Conservation (phyloP, 2,329 filamentous ascomycete genomes). For the Neopestalotiopsis sp. region DNA sequence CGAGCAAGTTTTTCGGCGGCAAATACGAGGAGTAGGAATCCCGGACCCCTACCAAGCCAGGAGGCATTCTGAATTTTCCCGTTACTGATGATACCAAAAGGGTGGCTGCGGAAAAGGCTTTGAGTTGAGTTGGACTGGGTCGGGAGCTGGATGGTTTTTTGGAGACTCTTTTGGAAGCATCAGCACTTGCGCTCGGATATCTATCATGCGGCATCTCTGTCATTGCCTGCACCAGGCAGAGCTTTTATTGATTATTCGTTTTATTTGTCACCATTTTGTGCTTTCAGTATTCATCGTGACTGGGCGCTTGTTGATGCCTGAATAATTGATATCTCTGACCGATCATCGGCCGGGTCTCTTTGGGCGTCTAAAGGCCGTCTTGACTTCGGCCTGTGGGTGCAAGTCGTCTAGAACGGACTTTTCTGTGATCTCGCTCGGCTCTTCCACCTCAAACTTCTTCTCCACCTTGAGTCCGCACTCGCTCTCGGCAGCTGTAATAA, state of each 20-base stretch:
- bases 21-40: conserved; percentile 68
- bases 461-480: conserved; percentile 70
- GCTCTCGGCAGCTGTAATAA: conserved; percentile 67
- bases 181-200: conserved; percentile 6
- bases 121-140: not conserved
- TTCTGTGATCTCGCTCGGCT: conserved; percentile 74
- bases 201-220: conserved; percentile 1
- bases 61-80: not conserved
- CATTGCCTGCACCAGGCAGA: conserved; percentile 9
- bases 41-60: not conserved
- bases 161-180: not conserved
- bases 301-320: not conserved
- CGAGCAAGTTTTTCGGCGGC: conserved; percentile 62
- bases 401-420: conserved; percentile 68
- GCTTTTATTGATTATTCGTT: conserved; percentile 10
- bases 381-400: conserved; percentile 68
- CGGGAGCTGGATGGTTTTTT: not conserved
- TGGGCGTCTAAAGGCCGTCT: conserved; percentile 75
- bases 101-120: not conserved
- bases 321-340: not conserved
- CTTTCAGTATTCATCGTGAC: not conserved
- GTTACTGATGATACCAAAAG: not conserved
- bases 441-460: conserved; percentile 73
- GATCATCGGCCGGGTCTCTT: conserved; percentile 74
- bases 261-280: conserved; percentile 11